Conservation (phyloP, 257 asterid genomes). For the Primulina huaijiensis region DNA sequence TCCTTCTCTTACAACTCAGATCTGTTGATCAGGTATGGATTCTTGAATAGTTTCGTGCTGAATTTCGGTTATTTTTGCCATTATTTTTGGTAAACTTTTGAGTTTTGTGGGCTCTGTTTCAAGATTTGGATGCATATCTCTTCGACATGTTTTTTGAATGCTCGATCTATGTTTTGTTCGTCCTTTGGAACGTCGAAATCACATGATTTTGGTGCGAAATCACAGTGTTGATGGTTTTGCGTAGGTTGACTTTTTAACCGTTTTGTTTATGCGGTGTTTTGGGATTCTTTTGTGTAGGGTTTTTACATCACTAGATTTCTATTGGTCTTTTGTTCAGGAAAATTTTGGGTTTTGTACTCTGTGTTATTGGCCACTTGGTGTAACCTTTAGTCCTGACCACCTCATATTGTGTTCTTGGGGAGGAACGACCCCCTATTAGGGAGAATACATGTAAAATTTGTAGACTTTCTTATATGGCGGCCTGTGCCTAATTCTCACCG, state of each 20-base stretch:
- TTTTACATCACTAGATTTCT: not conserved
- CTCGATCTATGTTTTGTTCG: not conserved
- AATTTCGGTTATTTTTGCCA: too few relatives aligned
- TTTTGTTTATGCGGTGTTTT: not conserved
- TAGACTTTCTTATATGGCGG: not conserved
- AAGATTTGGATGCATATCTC: not conserved
- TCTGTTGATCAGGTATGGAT: not conserved
- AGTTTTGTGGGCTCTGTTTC: not conserved
- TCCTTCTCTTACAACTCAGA: not conserved
- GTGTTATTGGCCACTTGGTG: not conserved
- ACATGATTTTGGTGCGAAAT: not conserved
- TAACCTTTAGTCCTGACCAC: not conserved
- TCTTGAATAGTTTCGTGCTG: not conserved
- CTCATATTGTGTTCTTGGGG: too few relatives aligned
- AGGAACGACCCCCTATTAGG: not conserved
- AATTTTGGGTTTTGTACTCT: too few relatives aligned
- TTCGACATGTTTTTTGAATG: too few relatives aligned
- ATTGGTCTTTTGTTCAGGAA: not conserved
- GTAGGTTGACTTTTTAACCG: not conserved
- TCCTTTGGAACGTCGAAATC: not conserved
- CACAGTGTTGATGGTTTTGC: not conserved
- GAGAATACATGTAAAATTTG: not conserved
- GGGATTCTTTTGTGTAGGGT: not conserved
- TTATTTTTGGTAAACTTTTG: too few relatives aligned
- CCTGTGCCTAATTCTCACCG: too few relatives aligned